A percentile compares a stretch with the other conserved stretches of the same genome.
These are phyloP conservation scores for Cadophora gregata DNA, from an alignment of 2,329 filamentous ascomycete genomes.

Conservation along the genomic window DNA sequence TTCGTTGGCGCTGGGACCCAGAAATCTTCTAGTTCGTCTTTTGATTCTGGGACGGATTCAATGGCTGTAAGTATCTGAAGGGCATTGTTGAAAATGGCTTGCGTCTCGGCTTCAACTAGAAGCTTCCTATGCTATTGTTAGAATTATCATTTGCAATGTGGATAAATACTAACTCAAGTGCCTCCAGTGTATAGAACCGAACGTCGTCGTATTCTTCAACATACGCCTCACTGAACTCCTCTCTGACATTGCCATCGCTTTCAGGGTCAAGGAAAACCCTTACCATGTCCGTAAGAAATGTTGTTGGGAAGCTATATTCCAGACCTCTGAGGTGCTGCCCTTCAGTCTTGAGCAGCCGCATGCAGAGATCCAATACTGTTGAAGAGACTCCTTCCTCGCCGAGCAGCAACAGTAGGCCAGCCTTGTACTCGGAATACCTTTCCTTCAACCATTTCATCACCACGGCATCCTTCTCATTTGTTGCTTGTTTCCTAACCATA, in stretches of 20 bases:
- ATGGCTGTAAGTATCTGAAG: slow-evolving; percentile 70
- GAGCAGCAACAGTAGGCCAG: slow-evolving; percentile 66
- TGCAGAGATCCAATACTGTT: slow-evolving; percentile 77
- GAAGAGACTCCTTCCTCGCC: slow-evolving; percentile 66
- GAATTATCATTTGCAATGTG: not conserved
- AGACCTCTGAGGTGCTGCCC: slow-evolving; percentile 65
- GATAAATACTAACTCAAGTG: slow-evolving; percentile 65
- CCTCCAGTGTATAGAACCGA: slow-evolving; percentile 80
- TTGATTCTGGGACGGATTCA: slow-evolving; percentile 71
- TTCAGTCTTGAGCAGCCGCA: slow-evolving; percentile 85
- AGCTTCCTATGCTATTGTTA: slow-evolving; percentile 43
- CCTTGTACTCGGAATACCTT: slow-evolving; percentile 73
- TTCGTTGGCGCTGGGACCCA: slow-evolving; percentile 70
- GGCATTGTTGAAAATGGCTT: slow-evolving; percentile 56
- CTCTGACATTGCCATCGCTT: slow-evolving; percentile 63
- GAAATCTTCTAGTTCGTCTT: slow-evolving; percentile 71
- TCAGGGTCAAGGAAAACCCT: slow-evolving; percentile 63
- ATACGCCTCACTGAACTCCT: slow-evolving; percentile 79
- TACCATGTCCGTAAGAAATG: slow-evolving; percentile 70
- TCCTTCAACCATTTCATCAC: slow-evolving; percentile 81
- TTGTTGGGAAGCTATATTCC: slow-evolving; percentile 72
- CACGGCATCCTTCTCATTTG: slow-evolving; percentile 74
- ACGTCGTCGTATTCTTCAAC: slow-evolving; percentile 83
- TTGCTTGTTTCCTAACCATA: slow-evolving; percentile 67
- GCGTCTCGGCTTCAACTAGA: slow-evolving; percentile 40